These are phyloP conservation scores for Blastobotrys buckinghamii DNA, from an alignment of 1,139 yeast species.

Conservation along the genomic window DNA sequence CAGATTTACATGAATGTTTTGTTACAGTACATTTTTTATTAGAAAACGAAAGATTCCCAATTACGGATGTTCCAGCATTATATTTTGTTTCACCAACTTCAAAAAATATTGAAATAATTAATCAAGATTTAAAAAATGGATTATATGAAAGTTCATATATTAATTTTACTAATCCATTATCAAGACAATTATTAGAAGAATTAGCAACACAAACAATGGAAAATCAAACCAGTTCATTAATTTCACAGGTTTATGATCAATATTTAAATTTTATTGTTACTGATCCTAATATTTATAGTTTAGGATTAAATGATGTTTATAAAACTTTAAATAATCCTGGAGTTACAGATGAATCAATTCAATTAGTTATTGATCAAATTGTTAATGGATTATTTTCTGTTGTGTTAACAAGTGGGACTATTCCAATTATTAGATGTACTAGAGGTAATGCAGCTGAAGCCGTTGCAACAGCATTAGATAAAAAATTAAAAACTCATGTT, in stretches of 20 bases:
- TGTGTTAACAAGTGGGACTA: constrained; percentile 66
- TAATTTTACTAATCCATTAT: constrained; percentile 77
- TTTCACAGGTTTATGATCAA: constrained; percentile 89
- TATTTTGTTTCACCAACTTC: constrained; percentile 86
- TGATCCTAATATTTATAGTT: constrained; percentile 82
- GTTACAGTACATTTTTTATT: constrained; percentile 82
- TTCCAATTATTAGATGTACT: constrained; percentile 89
- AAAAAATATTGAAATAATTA: constrained; percentile 62
- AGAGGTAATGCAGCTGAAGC: constrained; percentile 94
- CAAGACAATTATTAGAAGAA: constrained; percentile 75
- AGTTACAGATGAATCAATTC: constrained; percentile 71
- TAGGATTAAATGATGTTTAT: constrained; percentile 65
- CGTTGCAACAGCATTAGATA: constrained; percentile 81
- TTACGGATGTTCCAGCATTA: constrained; percentile 91
- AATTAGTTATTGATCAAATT: constrained; percentile 57
- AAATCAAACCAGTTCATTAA: constrained; percentile 57
- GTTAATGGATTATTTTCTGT: constrained; percentile 78
- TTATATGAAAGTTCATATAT: constrained; percentile 74
- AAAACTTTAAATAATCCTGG: constrained; percentile 62
- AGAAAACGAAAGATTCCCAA: constrained; percentile 60
- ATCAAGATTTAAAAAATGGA: constrained; percentile 66
- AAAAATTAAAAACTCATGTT: constrained; percentile 75
- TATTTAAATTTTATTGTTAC: constrained; percentile 87
- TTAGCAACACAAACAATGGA: constrained; percentile 78
- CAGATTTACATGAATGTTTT: constrained; percentile 82